Conservation (phyloP, 2,329 filamentous ascomycete genomes). For the Calonectria hongkongensis region DNA sequence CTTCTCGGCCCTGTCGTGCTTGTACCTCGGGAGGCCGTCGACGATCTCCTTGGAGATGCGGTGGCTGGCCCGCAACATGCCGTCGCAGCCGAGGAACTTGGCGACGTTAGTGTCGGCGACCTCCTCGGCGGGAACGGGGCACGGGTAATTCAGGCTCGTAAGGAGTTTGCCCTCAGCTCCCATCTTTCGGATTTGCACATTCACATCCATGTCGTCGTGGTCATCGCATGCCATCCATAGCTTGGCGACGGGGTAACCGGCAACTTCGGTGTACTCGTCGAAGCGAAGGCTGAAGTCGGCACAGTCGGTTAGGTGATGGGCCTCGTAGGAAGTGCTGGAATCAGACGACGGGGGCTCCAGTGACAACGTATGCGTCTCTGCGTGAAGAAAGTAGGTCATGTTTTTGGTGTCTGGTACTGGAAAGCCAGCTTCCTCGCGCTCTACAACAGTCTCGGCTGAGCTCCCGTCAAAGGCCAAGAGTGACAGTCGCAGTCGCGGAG, state of each 20-base stretch:
- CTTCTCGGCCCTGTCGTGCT: slow-evolving; percentile 3
- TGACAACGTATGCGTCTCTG: not conserved
- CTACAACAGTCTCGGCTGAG: slow-evolving; percentile 13
- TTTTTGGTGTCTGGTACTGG: slow-evolving; percentile 1
- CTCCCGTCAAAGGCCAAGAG: slow-evolving; percentile 19
- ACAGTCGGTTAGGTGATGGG: slow-evolving; percentile 8
- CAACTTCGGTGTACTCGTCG: slow-evolving; percentile 5
- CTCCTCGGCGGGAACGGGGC: slow-evolving; percentile 20
- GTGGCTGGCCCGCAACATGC: slow-evolving; percentile 17
- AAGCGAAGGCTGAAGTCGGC: slow-evolving; percentile 21
- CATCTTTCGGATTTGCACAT: slow-evolving; percentile 15
- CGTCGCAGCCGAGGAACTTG: slow-evolving; percentile 22
- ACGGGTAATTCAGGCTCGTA: slow-evolving; percentile 24
- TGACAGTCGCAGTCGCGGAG: not conserved
- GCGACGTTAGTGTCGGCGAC: not conserved
- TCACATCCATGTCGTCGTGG: slow-evolving; percentile 20
- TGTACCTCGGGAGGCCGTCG: not conserved
- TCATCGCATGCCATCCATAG: slow-evolving; percentile 23
- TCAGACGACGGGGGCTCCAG: not conserved
- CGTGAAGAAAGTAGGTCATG: not conserved
- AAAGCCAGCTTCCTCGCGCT: slow-evolving; percentile 19
- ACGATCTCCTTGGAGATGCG: slow-evolving; percentile 12
- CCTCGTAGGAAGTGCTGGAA: slow-evolving; percentile 10
- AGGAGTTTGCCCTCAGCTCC: not conserved
- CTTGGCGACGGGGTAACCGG: not conserved